Percentiles rank a stretch among this genome's conserved stretches.
These are phyloP conservation scores for Aspergillus haitiensis DNA, from an alignment of 495 filamentous ascomycete genomes.

Conservation along the genomic window DNA sequence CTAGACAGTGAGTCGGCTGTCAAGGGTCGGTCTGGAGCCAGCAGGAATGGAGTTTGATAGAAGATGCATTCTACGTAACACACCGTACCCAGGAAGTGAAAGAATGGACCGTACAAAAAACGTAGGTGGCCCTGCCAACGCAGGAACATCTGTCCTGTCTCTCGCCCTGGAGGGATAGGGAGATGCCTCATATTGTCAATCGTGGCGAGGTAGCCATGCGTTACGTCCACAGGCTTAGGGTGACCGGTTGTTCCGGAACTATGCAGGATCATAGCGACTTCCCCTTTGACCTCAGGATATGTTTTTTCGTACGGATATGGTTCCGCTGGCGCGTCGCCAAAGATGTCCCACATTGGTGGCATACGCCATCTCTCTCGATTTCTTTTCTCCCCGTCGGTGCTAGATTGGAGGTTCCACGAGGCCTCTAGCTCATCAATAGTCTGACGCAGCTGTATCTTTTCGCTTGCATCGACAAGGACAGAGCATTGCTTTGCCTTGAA, in stretches of 20 bases:
- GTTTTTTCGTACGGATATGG: slow-evolving; percentile 28
- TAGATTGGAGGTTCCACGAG: no score
- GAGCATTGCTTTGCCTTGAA: slow-evolving; percentile 32
- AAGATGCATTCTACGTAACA: slow-evolving; percentile 14
- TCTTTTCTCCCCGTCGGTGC: no score
- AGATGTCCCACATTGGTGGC: slow-evolving; percentile 24
- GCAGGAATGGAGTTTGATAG: slow-evolving; percentile 16
- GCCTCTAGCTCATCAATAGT: not conserved
- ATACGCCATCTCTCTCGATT: slow-evolving; percentile 22
- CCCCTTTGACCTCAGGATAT: slow-evolving; percentile 43
- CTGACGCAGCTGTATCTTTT: slow-evolving; percentile 13
- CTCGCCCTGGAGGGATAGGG: slow-evolving; percentile 24
- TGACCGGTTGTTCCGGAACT: slow-evolving; percentile 58
- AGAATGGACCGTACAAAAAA: slow-evolving; percentile 12
- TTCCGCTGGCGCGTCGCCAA: not conserved
- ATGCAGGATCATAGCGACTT: slow-evolving; percentile 50
- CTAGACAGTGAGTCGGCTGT: slow-evolving; percentile 1
- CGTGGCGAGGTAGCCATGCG: slow-evolving; percentile 46
- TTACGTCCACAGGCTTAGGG: slow-evolving; percentile 51
- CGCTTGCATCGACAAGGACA: slow-evolving; percentile 30
- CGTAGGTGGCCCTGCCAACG: not conserved
- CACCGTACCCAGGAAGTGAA: slow-evolving; percentile 20
- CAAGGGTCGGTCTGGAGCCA: slow-evolving; percentile 15
- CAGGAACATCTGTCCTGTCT: not conserved
- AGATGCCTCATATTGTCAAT: slow-evolving; percentile 36